Conservation (phyloP, 2,329 filamentous ascomycete genomes). For the Fusarium sulawesiense region DNA sequence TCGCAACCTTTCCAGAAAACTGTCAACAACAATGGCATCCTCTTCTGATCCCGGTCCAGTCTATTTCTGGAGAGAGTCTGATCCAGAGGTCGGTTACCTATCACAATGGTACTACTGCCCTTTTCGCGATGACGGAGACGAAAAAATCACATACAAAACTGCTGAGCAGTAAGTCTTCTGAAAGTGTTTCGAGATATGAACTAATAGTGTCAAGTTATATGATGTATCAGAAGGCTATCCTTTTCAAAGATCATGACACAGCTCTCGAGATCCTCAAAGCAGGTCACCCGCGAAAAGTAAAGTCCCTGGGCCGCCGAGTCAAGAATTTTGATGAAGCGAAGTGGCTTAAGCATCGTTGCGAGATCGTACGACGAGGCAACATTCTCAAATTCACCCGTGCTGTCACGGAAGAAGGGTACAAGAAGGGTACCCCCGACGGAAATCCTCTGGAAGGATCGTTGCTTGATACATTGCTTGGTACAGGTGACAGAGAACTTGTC, state of each 20-base stretch:
- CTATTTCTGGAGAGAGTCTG: constrained; percentile 63
- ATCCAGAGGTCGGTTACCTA: constrained; percentile 64
- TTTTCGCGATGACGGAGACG: constrained; percentile 57
- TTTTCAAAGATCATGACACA: constrained; percentile 59
- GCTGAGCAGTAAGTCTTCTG: constrained; percentile 60
- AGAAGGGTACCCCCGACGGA: constrained; percentile 39
- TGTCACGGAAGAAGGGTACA: constrained; percentile 47
- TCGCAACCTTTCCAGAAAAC: background rate
- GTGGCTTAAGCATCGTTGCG: constrained; percentile 64
- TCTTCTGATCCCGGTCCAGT: constrained; percentile 37
- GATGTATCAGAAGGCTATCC: constrained; percentile 65
- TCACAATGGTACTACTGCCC: constrained; percentile 70
- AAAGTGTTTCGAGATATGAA: background rate
- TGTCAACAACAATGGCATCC: constrained; percentile 19
- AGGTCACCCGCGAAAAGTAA: constrained; percentile 59
- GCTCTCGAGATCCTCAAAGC: constrained; percentile 63
- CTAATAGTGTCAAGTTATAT: constrained; percentile 57
- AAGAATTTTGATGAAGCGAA: constrained; percentile 60
- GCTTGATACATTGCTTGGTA: constrained; percentile 63
- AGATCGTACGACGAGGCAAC: constrained; percentile 68
- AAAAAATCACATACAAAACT: constrained; percentile 57
- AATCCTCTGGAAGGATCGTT: constrained; percentile 55
- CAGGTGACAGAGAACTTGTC: constrained; percentile 69
- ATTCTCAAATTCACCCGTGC: constrained; percentile 67
- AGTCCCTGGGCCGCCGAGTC: constrained; percentile 66